A percentile compares a stretch with the other conserved stretches of the same genome.
Conservation (phyloP, 1,284 basidiomycete genomes). For the Pulveroboletus ridleyi region DNA sequence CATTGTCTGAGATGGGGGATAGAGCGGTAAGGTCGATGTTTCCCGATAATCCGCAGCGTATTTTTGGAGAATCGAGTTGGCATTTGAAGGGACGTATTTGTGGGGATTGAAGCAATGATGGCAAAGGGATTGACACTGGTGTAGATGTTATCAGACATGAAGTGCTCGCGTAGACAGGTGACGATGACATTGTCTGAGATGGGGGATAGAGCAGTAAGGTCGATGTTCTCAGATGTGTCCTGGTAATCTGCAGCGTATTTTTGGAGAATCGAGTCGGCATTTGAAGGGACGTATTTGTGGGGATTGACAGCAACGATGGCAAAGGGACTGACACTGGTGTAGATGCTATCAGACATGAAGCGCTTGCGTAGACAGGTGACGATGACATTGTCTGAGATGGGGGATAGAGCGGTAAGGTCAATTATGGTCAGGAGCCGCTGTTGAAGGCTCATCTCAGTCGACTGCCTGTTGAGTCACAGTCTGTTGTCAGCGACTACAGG, state of each 20-base stretch:
- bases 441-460: slow-evolving; percentile 52
- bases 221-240: slow-evolving; percentile 82
- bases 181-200: slow-evolving; percentile 82
- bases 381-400: slow-evolving; percentile 78
- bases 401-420: slow-evolving; percentile 67
- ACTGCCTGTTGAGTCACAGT: slow-evolving; percentile 40
- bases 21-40: slow-evolving; percentile 69
- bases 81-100: slow-evolving; percentile 71
- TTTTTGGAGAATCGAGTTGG: too few species aligned
- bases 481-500: not conserved
- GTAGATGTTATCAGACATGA: slow-evolving; percentile 86
- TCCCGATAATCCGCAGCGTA: too few species aligned
- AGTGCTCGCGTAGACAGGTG: slow-evolving; percentile 85
- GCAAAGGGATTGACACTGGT: slow-evolving; percentile 75
- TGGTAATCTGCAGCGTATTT: too few species aligned
- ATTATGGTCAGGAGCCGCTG: slow-evolving; percentile 71
- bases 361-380: slow-evolving; percentile 86
- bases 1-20: slow-evolving; percentile 72
- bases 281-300: slow-evolving; percentile 84
- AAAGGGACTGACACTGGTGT: slow-evolving; percentile 78
- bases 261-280: slow-evolving; percentile 82
- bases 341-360: slow-evolving; percentile 85
- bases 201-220: slow-evolving; percentile 66
- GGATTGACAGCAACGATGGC: slow-evolving; percentile 87
- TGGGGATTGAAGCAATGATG: slow-evolving; percentile 89